Percentiles rank a stretch among this genome's conserved stretches.
phyloP scores from a whole-genome alignment of 208 protist genomes.

The Trypanosoma melophagium region DNA sequence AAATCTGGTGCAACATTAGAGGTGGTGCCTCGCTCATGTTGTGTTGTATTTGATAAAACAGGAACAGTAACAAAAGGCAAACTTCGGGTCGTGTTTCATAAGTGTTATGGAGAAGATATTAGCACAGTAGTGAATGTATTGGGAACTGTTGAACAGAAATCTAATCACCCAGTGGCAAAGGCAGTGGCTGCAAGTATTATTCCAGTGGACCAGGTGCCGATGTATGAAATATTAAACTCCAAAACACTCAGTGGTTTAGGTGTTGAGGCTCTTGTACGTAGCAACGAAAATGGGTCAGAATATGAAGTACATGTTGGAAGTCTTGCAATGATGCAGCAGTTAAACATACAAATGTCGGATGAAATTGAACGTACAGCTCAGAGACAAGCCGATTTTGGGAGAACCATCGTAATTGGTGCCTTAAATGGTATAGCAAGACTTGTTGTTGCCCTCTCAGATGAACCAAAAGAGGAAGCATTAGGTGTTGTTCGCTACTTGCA shows the following conservation, averaged over 20 bases:
- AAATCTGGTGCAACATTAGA: slow-evolving; percentile 93
- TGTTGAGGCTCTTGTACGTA: slow-evolving; percentile 41
- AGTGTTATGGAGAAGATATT: slow-evolving; percentile 11
- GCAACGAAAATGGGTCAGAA: neutral
- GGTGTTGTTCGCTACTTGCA: slow-evolving; percentile 72
- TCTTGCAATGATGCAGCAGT: slow-evolving; percentile 46
- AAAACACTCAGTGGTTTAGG: slow-evolving; percentile 54
- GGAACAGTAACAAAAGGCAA: slow-evolving; percentile 96
- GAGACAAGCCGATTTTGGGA: slow-evolving; percentile 37
- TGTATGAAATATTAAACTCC: slow-evolving; percentile 37
- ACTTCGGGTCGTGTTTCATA: slow-evolving; percentile 66
- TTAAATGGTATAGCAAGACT: slow-evolving; percentile 53
- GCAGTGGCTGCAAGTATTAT: slow-evolving; percentile 50
- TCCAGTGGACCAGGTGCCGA: slow-evolving; percentile 5
- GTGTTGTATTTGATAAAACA: slow-evolving; percentile 97
- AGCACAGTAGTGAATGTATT: slow-evolving; percentile 34
- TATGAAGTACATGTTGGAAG: slow-evolving; percentile 77
- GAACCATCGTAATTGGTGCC: slow-evolving; percentile 78
- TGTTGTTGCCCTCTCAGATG: slow-evolving; percentile 80
- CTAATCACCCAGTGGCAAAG: slow-evolving; percentile 88
- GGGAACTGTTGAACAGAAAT: slow-evolving; percentile 55
- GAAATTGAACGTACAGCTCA: slow-evolving; percentile 29
- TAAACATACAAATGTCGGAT: slow-evolving; percentile 31
- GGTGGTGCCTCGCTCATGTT: slow-evolving; percentile 58
- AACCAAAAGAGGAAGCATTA: slow-evolving; percentile 81